Evolutionary conservation across 2,329 filamentous ascomycete genomes (phyloP).

Genomic region (Exserohilum rostratum): DNA sequence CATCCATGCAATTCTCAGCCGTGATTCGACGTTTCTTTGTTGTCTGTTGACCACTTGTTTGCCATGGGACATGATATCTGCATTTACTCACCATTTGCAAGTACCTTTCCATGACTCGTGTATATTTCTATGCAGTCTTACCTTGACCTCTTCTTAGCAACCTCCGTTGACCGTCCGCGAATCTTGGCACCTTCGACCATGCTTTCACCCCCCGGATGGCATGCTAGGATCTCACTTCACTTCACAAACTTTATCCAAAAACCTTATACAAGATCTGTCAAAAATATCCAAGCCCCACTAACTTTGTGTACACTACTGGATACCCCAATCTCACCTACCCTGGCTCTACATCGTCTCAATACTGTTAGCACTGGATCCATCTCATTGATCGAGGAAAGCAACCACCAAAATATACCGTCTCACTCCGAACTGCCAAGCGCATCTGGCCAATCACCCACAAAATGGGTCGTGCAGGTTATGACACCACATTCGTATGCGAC

Average conservation of each 20-base stretch:
- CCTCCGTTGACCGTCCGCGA: background rate
- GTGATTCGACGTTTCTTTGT: background rate
- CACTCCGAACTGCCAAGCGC: too few species aligned
- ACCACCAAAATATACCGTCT: background rate
- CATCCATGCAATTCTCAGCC: background rate
- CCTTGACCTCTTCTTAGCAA: background rate
- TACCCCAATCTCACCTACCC: background rate
- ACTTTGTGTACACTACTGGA: background rate
- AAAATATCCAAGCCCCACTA: background rate
- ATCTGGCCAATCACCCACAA: background rate
- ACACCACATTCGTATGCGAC: slow-evolving; percentile 12
- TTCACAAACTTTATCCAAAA: background rate
- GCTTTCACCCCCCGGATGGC: background rate
- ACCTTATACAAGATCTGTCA: background rate
- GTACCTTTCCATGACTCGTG: background rate
- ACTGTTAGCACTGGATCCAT: too few species aligned
- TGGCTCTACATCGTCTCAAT: background rate
- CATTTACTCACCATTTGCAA: background rate
- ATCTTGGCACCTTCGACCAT: background rate
- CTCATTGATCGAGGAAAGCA: background rate
- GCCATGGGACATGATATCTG: background rate
- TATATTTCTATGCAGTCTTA: background rate
- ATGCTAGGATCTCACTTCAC: background rate
- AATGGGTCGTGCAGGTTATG: slow-evolving; percentile 32
- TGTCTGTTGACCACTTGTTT: background rate